These are phyloP conservation scores for Geotrichum aggregatum DNA, from an alignment of 1,139 yeast species.

Conservation along the genomic window DNA sequence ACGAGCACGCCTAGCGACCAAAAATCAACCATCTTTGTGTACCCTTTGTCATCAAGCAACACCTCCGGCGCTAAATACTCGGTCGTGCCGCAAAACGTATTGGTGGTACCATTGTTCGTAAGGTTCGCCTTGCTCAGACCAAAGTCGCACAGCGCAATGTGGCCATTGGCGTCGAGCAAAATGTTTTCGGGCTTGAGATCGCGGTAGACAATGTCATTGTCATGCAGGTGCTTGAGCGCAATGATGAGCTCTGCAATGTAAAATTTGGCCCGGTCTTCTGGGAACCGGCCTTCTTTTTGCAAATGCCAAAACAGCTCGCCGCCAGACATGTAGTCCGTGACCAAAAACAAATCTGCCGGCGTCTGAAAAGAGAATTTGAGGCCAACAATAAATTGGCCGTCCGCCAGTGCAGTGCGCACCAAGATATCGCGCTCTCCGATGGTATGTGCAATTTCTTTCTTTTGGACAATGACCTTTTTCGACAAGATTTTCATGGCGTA, in stretches of 20 bases:
- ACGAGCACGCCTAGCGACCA: constrained; percentile 94
- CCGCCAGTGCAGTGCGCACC: constrained; percentile 78
- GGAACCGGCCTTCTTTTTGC: constrained; percentile 90
- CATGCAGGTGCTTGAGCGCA: constrained; percentile 88
- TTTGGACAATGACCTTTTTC: constrained; percentile 89
- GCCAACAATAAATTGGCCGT: constrained; percentile 89
- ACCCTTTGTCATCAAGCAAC: constrained; percentile 87
- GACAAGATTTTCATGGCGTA: constrained; percentile 97
- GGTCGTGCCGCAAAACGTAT: constrained; percentile 96
- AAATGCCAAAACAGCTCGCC: constrained; percentile 97
- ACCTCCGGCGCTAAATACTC: constrained; percentile 96
- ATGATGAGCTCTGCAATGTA: constrained; percentile 92
- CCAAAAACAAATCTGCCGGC: constrained; percentile 81
- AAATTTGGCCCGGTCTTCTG: constrained; percentile 89
- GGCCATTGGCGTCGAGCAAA: constrained; percentile 93
- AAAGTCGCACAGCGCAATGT: constrained; percentile 92
- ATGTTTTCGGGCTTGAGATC: constrained; percentile 95
- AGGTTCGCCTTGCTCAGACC: constrained; percentile 92
- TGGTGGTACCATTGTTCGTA: constrained; percentile 86
- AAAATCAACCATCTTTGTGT: constrained; percentile 93
- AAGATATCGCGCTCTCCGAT: constrained; percentile 93
- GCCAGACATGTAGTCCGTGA: constrained; percentile 96
- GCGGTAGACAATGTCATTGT: constrained; percentile 87
- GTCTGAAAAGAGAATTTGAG: constrained; percentile 95
- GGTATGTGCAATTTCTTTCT: constrained; percentile 96